phyloP scores from a whole-genome alignment of 805 yeast genomes.

The Maudiozyma saulgeensis region DNA sequence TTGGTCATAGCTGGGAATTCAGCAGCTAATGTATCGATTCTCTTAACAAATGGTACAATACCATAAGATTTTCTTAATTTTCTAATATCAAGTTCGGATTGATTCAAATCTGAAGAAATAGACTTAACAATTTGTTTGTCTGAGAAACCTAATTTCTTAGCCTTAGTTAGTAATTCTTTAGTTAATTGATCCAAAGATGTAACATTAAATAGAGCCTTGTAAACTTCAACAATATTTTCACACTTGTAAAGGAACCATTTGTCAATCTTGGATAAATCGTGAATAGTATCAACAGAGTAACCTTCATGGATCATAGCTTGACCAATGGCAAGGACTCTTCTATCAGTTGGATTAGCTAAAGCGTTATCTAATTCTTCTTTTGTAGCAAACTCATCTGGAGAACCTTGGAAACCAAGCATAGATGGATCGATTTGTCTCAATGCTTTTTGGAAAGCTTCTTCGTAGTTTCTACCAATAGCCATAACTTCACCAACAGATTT shows the following conservation, averaged over 20 bases:
- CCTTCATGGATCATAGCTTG: slow-evolving; percentile 89
- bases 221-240: slow-evolving; percentile 86
- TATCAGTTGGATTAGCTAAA: slow-evolving; percentile 80
- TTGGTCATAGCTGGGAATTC: slow-evolving; percentile 97
- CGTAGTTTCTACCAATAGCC: slow-evolving; percentile 97
- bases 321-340: slow-evolving; percentile 97
- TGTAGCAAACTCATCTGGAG: slow-evolving; percentile 37
- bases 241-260: slow-evolving; percentile 92
- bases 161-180: slow-evolving; percentile 59
- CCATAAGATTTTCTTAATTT: slow-evolving; percentile 69
- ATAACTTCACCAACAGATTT: slow-evolving; percentile 98
- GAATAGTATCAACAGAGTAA: slow-evolving; percentile 85
- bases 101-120: slow-evolving; percentile 39
- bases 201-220: slow-evolving; percentile 62
- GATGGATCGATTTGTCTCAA: slow-evolving; percentile 93
- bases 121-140: slow-evolving; percentile 85
- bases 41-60: slow-evolving; percentile 87
- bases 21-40: slow-evolving; percentile 95
- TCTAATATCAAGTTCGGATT: slow-evolving; percentile 71
- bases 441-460: slow-evolving; percentile 96
- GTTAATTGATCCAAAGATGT: slow-evolving; percentile 52
- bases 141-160: slow-evolving; percentile 91
- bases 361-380: slow-evolving; percentile 66
- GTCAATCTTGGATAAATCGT: slow-evolving; percentile 86
- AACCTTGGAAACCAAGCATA: slow-evolving; percentile 85